These are phyloP conservation scores for Apiospora koreana DNA, from an alignment of 2,329 filamentous ascomycete genomes.

Conservation along the genomic window DNA sequence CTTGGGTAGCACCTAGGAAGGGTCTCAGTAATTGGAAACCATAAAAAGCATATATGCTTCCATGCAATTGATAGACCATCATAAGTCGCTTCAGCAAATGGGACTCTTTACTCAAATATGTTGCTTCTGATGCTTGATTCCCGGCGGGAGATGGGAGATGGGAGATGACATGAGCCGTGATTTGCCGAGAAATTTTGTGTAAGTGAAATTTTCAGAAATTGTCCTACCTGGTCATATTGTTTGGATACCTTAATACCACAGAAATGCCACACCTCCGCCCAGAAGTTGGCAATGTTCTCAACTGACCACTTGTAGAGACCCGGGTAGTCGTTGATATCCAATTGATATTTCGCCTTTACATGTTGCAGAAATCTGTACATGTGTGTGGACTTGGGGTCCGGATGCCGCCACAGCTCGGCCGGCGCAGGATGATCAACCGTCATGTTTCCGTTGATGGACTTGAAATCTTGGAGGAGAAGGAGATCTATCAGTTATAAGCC, in stretches of 20 bases:
- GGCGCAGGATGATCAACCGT: conserved; percentile 22
- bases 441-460: conserved; percentile 19
- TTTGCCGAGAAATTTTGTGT: conserved; percentile 5
- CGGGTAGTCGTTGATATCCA: conserved; percentile 66
- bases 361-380: conserved; percentile 72
- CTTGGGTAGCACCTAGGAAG: conserved; percentile 64
- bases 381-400: conserved; percentile 64
- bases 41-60: neutral
- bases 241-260: conserved; percentile 72
- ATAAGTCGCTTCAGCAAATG: neutral
- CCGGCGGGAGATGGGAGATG: neutral
- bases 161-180: neutral
- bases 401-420: conserved; percentile 70
- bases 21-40: conserved; percentile 11
- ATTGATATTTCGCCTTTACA: conserved; percentile 66
- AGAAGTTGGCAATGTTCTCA: conserved; percentile 73
- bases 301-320: conserved; percentile 87
- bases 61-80: neutral
- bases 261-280: conserved; percentile 84
- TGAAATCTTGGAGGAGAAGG: neutral
- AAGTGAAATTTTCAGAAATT: conserved; percentile 18
- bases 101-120: neutral
- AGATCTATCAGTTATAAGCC: neutral
- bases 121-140: neutral
- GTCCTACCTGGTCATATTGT: conserved; percentile 57